These are phyloP conservation scores for Trichoderma semiorbis DNA, from an alignment of 2,329 filamentous ascomycete species.

Conservation along the genomic window DNA sequence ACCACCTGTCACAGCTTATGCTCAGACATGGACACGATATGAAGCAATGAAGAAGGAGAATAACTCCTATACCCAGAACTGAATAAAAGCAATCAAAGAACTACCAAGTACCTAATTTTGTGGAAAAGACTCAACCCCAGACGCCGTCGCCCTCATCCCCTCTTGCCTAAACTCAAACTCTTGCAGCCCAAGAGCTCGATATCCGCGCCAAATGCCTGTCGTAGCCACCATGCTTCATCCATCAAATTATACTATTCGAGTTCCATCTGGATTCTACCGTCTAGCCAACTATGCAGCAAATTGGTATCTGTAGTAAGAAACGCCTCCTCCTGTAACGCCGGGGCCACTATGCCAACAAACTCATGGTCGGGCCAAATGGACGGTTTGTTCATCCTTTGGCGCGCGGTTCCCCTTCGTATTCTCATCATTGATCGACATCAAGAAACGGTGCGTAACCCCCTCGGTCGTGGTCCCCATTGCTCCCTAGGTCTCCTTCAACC, in stretches of 20 bases:
- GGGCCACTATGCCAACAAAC: not conserved
- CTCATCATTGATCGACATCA: conserved; percentile 18
- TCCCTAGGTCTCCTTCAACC: not conserved
- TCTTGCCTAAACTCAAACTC: not conserved
- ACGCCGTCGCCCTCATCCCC: not conserved
- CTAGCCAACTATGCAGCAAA: not conserved
- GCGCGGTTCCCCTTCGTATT: not conserved
- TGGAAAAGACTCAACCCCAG: not conserved
- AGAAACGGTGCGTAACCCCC: conserved; percentile 31
- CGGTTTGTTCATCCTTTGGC: not conserved
- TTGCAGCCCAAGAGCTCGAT: not conserved
- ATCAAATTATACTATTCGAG: not conserved
- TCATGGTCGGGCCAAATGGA: not conserved
- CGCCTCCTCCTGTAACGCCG: not conserved
- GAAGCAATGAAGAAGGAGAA: too few relatives aligned
- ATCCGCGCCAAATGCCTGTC: not conserved
- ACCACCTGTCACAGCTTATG: not conserved
- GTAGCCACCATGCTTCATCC: not conserved
- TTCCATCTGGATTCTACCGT: not conserved
- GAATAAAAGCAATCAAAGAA: not conserved
- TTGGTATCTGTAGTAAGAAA: not conserved
- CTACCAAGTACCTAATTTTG: not conserved
- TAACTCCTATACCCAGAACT: not conserved
- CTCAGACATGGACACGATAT: not conserved
- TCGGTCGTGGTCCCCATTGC: conserved; percentile 16